A percentile compares a stretch with the other conserved stretches of the same genome.
Evolutionary conservation across 768 basidiomycete species (phyloP).

Genomic region (Lactifluus hygrophoroides): DNA sequence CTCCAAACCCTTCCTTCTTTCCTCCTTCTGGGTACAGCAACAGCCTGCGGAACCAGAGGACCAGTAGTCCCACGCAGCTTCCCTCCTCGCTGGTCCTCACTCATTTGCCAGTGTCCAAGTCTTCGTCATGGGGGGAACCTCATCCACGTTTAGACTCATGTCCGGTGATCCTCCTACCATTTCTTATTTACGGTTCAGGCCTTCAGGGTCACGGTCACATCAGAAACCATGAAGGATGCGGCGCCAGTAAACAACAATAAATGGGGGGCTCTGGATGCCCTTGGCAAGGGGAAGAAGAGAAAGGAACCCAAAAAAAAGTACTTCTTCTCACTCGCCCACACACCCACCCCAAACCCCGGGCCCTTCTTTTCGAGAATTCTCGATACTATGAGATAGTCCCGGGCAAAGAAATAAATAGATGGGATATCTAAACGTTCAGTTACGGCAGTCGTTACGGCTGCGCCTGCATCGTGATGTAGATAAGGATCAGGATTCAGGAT

Average conservation of each 20-base stretch:
- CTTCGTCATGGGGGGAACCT: background rate
- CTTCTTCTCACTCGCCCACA: no score
- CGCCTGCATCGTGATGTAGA: background rate
- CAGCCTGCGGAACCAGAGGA: background rate
- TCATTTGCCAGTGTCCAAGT: background rate
- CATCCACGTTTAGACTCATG: background rate
- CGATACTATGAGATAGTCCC: background rate
- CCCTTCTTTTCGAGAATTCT: slow-evolving; percentile 1
- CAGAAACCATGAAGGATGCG: background rate
- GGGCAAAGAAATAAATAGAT: background rate
- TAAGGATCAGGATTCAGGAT: no score
- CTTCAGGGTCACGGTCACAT: background rate
- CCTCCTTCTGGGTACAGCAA: no score
- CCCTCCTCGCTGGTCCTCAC: background rate
- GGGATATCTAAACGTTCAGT: no score
- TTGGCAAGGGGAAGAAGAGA: background rate
- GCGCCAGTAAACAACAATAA: background rate
- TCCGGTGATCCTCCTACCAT: background rate
- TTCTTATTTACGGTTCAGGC: background rate
- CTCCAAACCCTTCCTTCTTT: background rate
- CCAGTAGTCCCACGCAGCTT: background rate
- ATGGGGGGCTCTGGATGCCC: background rate
- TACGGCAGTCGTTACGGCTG: no score
- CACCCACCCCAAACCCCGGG: no score
- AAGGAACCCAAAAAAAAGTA: no score